Percentiles rank a stretch among this genome's conserved stretches.
These are phyloP conservation scores for Delitschia confertaspora DNA, from an alignment of 495 filamentous ascomycete species.

Conservation along the genomic window DNA sequence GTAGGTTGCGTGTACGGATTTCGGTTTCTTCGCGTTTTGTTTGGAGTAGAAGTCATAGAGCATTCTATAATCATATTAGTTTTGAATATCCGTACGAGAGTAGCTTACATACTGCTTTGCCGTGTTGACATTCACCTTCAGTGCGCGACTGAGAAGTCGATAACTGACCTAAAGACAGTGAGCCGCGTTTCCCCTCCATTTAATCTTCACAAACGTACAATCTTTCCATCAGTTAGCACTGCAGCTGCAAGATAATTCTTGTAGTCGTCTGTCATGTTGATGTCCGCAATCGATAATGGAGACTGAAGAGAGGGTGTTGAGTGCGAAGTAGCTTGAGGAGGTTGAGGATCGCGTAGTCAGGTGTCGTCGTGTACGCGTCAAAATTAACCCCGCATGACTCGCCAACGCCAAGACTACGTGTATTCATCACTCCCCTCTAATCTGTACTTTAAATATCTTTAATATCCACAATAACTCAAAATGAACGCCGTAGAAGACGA, in stretches of 20 bases:
- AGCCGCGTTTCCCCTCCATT: neutral
- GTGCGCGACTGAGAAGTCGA: conserved; percentile 64
- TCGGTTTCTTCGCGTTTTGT: conserved; percentile 69
- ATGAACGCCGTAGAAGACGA: conserved; percentile 32
- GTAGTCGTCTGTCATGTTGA: conserved; percentile 50
- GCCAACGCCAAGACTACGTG: conserved; percentile 1
- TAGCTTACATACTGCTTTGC: conserved; percentile 62
- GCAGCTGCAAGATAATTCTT: conserved; percentile 62
- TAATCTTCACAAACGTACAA: conserved; percentile 46
- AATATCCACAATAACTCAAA: neutral
- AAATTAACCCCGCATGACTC: conserved; percentile 11
- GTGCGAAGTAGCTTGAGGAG: conserved; percentile 33
- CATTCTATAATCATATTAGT: conserved; percentile 52
- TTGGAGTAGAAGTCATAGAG: conserved; percentile 77
- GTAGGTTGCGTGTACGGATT: conserved; percentile 77
- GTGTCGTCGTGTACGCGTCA: conserved; percentile 18
- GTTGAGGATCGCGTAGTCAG: conserved; percentile 18
- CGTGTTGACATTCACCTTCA: conserved; percentile 71
- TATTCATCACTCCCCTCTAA: neutral
- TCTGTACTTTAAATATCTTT: neutral
- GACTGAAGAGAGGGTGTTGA: conserved; percentile 37
- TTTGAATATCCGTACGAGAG: neutral
- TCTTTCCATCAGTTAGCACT: conserved; percentile 66
- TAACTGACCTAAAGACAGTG: conserved; percentile 64
- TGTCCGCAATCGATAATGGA: no score